Conservation (phyloP, 2,329 filamentous ascomycete genomes). For the Calonectria ilicicola region DNA sequence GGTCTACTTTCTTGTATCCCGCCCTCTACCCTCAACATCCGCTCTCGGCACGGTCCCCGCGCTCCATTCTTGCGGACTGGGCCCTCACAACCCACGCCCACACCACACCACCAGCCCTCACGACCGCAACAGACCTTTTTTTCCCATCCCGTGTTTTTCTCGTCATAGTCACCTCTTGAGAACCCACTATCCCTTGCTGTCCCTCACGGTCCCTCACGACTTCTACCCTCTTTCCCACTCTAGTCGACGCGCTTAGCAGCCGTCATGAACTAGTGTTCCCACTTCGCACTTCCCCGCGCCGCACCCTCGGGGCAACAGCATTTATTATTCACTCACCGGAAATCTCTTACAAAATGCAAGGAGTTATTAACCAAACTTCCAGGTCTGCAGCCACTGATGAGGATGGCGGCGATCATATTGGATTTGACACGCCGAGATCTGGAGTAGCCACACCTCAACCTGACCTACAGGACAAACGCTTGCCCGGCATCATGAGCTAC, state of each 20-base stretch:
- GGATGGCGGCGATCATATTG: conserved; percentile 80
- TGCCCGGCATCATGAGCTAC: conserved; percentile 96
- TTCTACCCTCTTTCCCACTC: conserved; percentile 41
- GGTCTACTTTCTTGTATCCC: conserved; percentile 19
- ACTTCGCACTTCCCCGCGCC: conserved; percentile 47
- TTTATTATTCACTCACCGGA: conserved; percentile 45
- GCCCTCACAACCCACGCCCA: conserved; percentile 36
- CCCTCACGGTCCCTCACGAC: conserved; percentile 23
- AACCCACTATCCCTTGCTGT: conserved; percentile 40
- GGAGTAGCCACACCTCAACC: conserved; percentile 94
- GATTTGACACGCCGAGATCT: conserved; percentile 88
- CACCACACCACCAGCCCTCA: conserved; percentile 43
- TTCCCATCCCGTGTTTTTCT: conserved; percentile 47
- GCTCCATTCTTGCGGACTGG: conserved; percentile 33
- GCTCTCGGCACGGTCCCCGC: conserved; percentile 44
- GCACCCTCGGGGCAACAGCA: conserved; percentile 42
- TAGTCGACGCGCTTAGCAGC: conserved; percentile 50
- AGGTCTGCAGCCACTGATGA: conserved; percentile 73
- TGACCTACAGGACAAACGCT: conserved; percentile 92
- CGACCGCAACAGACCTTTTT: conserved; percentile 35
- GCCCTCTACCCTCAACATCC: conserved; percentile 26
- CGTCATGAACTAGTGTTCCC: conserved; percentile 56
- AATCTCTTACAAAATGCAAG: conserved; percentile 53
- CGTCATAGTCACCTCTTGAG: conserved; percentile 45
- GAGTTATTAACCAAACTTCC: conserved; percentile 63